Evolutionary conservation across 768 basidiomycete species (phyloP).

Genomic region (Russula vinacea): DNA sequence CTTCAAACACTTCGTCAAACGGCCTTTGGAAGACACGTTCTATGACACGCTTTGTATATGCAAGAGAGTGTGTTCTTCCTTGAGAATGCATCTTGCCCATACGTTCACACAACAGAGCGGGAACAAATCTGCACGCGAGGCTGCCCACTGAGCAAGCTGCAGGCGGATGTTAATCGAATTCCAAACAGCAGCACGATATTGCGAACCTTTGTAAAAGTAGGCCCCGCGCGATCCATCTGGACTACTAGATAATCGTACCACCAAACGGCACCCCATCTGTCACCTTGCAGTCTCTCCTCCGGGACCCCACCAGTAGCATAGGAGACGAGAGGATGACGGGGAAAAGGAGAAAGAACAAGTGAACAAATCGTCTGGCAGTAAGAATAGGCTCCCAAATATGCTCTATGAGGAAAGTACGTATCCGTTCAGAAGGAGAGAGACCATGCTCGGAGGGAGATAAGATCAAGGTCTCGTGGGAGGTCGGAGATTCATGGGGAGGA

Average conservation of each 20-base stretch:
- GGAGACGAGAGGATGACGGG: constrained; percentile 84
- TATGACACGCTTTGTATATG: constrained; percentile 77
- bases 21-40: constrained; percentile 78
- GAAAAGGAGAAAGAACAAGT: constrained; percentile 77
- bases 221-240: constrained; percentile 93
- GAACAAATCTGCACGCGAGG: constrained; percentile 89
- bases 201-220: constrained; percentile 91
- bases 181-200: not conserved
- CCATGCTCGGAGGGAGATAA: constrained; percentile 68
- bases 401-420: constrained; percentile 49
- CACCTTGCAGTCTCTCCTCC: constrained; percentile 56
- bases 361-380: constrained; percentile 78
- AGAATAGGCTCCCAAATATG: constrained; percentile 81
- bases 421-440: constrained; percentile 44
- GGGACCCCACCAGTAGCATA: constrained; percentile 72
- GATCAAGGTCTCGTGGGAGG: constrained; percentile 41
- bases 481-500: constrained; percentile 26
- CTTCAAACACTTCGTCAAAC: constrained; percentile 87
- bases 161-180: not conserved
- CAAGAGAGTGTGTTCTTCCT: constrained; percentile 74
- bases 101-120: constrained; percentile 75
- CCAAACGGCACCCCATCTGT: constrained; percentile 92
- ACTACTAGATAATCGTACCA: constrained; percentile 90
- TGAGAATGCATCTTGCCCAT: constrained; percentile 87
- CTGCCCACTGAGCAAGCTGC: constrained; percentile 98